A percentile compares a stretch with the other conserved stretches of the same genome.
Evolutionary conservation across 169 alveolate species (phyloP).

Genomic region (Plasmodium relictum): DNA sequence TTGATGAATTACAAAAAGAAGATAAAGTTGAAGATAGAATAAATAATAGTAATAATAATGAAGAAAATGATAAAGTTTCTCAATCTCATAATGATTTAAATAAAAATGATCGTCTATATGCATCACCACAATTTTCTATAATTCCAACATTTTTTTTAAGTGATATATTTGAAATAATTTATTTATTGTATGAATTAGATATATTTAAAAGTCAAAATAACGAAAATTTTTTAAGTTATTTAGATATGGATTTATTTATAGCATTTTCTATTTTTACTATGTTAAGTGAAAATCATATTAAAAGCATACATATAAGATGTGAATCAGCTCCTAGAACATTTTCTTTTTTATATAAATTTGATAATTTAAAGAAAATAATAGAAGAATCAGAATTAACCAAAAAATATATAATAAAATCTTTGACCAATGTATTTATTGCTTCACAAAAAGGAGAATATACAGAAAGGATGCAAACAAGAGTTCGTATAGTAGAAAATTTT

Average conservation of each 20-base stretch:
- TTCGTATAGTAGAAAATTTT: slow-evolving; percentile 85
- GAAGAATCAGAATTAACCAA: slow-evolving; percentile 78
- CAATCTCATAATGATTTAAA: slow-evolving; percentile 7
- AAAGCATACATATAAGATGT: slow-evolving; percentile 89
- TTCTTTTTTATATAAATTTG: slow-evolving; percentile 78
- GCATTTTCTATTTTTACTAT: slow-evolving; percentile 87
- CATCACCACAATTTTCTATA: slow-evolving; percentile 86
- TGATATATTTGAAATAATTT: slow-evolving; percentile 81
- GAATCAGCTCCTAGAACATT: slow-evolving; percentile 86
- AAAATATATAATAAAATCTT: slow-evolving; percentile 84
- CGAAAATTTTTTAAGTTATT: slow-evolving; percentile 77
- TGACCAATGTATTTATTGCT: slow-evolving; percentile 84
- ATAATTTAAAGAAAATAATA: slow-evolving; percentile 59
- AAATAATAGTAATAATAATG: slow-evolving; percentile 1
- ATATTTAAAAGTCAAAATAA: slow-evolving; percentile 78
- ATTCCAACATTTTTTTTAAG: slow-evolving; percentile 86
- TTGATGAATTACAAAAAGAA: not conserved
- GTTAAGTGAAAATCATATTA: slow-evolving; percentile 85
- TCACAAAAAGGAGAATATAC: slow-evolving; percentile 88
- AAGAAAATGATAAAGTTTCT: not conserved
- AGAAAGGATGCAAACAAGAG: slow-evolving; percentile 85
- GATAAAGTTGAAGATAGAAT: not conserved
- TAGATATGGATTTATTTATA: slow-evolving; percentile 88
- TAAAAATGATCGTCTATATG: slow-evolving; percentile 10
- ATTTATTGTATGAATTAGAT: slow-evolving; percentile 77